Conservation (phyloP, 192 early-diverging fungal genomes). For the Coemansia reversa region DNA sequence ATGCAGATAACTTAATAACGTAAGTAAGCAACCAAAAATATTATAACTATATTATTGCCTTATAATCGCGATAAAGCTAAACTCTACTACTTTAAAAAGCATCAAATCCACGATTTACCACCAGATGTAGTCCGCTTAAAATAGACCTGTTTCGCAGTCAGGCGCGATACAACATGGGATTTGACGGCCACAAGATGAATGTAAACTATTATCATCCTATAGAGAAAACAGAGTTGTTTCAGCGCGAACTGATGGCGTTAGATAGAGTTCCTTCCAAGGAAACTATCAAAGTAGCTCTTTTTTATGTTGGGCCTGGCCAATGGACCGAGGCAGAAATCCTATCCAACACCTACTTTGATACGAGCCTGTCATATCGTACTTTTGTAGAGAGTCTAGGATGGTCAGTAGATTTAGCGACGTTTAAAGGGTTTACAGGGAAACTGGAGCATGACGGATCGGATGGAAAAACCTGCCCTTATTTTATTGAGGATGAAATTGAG, state of each 20-base stretch:
- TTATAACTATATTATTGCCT: neutral
- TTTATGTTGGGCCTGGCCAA: constrained; percentile 91
- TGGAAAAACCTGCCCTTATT: constrained; percentile 77
- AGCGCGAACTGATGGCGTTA: constrained; percentile 36
- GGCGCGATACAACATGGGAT: constrained; percentile 25
- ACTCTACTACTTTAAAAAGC: neutral
- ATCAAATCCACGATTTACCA: no score
- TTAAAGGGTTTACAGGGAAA: constrained; percentile 85
- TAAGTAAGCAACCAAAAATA: neutral
- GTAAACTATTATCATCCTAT: constrained; percentile 30
- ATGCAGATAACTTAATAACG: constrained; percentile 2
- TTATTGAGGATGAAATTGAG: constrained; percentile 78
- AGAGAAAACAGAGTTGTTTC: constrained; percentile 22
- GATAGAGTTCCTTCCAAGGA: constrained; percentile 59
- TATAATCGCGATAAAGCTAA: neutral
- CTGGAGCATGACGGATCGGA: constrained; percentile 78
- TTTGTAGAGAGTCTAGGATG: constrained; percentile 93
- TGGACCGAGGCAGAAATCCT: constrained; percentile 87
- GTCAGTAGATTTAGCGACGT: constrained; percentile 82
- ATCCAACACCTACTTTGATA: constrained; percentile 63
- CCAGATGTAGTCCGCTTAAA: constrained; percentile 26
- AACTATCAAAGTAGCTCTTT: constrained; percentile 82
- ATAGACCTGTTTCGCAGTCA: constrained; percentile 34
- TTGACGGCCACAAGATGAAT: constrained; percentile 8
- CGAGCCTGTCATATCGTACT: constrained; percentile 71